Conservation (phyloP, 495 filamentous ascomycete genomes). For the Penicillium coffeae region DNA sequence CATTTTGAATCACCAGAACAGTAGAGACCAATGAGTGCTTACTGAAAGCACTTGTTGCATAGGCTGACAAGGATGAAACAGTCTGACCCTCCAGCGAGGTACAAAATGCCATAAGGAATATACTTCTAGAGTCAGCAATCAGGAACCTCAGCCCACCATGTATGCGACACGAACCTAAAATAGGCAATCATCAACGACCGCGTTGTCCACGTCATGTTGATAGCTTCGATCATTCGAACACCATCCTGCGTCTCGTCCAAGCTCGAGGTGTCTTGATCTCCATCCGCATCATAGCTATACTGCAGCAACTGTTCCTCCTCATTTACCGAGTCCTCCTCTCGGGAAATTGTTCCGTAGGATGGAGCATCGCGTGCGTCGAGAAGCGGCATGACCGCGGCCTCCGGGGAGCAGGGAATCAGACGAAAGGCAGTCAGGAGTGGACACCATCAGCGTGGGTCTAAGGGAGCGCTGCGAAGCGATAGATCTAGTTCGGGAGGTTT, state of each 20-base stretch:
- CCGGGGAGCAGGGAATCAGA: not conserved
- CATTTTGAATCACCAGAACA: conserved; percentile 53
- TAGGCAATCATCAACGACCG: conserved; percentile 52
- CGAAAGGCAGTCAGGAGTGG: not conserved
- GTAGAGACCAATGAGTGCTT: conserved; percentile 56
- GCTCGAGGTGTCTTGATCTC: conserved; percentile 21
- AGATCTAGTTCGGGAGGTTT: too few relatives aligned
- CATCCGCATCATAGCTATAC: conserved; percentile 27
- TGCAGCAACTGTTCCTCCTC: conserved; percentile 33
- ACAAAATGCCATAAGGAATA: conserved; percentile 54
- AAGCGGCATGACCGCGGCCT: conserved; percentile 33
- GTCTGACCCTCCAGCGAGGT: conserved; percentile 56
- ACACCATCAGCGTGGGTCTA: too few relatives aligned
- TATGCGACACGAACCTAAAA: conserved; percentile 40
- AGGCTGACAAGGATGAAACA: conserved; percentile 50
- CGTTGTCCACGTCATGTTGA: conserved; percentile 53
- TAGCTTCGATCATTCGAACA: conserved; percentile 54
- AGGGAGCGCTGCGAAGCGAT: too few relatives aligned
- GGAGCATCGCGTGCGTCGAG: conserved; percentile 31
- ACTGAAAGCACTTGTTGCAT: conserved; percentile 57
- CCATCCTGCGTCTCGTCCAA: conserved; percentile 47
- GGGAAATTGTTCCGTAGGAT: conserved; percentile 38
- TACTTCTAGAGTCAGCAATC: conserved; percentile 35
- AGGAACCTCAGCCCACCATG: conserved; percentile 10
- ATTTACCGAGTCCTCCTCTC: not conserved